These are phyloP conservation scores for Metschnikowia reukaufii DNA, from an alignment of 805 yeast genomes.

Conservation along the genomic window DNA sequence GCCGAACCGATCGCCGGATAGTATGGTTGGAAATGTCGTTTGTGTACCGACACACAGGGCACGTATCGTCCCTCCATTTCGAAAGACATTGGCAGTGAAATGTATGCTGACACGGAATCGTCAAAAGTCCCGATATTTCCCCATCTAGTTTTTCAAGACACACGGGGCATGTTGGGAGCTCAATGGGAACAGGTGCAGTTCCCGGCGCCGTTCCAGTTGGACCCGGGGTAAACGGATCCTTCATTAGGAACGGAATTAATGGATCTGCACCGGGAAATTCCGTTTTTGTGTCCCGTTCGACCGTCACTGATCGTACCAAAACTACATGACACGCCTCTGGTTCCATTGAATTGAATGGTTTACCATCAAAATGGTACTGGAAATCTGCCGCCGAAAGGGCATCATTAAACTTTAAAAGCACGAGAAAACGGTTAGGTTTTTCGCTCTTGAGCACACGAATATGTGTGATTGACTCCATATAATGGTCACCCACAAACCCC, in stretches of 20 bases:
- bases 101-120: constrained; percentile 91
- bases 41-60: constrained; percentile 88
- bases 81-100: constrained; percentile 87
- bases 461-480: constrained; percentile 59
- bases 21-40: constrained; percentile 41
- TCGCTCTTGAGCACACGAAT: constrained; percentile 69
- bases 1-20: constrained; percentile 32
- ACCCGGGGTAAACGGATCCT: constrained; percentile 65
- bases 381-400: constrained; percentile 59
- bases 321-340: constrained; percentile 83
- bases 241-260: constrained; percentile 63
- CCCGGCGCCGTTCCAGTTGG: not conserved
- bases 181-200: constrained; percentile 35
- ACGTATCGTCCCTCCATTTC: constrained; percentile 86
- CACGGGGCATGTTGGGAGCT: constrained; percentile 90
- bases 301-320: constrained; percentile 58
- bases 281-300: constrained; percentile 23
- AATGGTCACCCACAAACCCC: constrained; percentile 72
- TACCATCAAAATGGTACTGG: constrained; percentile 66
- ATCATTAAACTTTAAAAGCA: constrained; percentile 68
- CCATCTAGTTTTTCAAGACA: constrained; percentile 88
- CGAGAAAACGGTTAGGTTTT: constrained; percentile 69
- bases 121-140: constrained; percentile 72
- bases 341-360: constrained; percentile 80
- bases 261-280: constrained; percentile 20